Base-by-base conservation (phyloP, 495 filamentous ascomycete species). In the Xylaria scruposa region DNA sequence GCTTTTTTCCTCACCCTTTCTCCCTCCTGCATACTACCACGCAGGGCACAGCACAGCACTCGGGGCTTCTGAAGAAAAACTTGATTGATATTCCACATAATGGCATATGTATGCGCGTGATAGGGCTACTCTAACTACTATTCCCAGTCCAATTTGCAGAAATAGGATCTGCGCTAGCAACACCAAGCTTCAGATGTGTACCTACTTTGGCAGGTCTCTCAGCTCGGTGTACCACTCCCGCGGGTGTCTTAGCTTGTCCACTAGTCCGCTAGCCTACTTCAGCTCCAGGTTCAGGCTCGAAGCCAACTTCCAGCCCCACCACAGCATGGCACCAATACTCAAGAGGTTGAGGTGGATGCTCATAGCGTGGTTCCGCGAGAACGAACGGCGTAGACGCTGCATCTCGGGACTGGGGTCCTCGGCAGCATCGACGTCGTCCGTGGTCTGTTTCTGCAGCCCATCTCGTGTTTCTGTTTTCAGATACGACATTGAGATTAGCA, bases 311-410 rank as follows among this genome's bases (percentile, higher is more conserved):
- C 83, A 83, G 0, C 85, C 87, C 79, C 88, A 89, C 73, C 81
- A 82, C 8, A 89, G 33, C 42, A 85, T 86, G 8, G 85, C 85
- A 2, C 82, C 79, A 62, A 89, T 79, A 0, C 84, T 81, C 38
- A 88, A 77, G 17, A 88, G 72, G 75, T 90, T 89, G 7, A 89
- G 66, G 74, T 89, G 87, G 59, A 89, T 89, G 21, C 78, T 80
- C 84, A 87, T 89, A 6, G 87, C 87, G 71, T 90, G 87, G 59
- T 82, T 83, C 7, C 74, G 73, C 8, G 81, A 78, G 68, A 90
- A 89, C 3, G 66, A 70, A n/a, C 80, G 80, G 71, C 84, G 86
- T 0, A 84, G 71, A 26, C 68, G 53, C 40, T 78, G 70, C 75
- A 85, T 77, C 70, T 86, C 85, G 0, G 56, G 74, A 67, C 68